Base-by-base conservation (phyloP, 768 basidiomycete species). In the Rhizopogon vesiculosus region DNA sequence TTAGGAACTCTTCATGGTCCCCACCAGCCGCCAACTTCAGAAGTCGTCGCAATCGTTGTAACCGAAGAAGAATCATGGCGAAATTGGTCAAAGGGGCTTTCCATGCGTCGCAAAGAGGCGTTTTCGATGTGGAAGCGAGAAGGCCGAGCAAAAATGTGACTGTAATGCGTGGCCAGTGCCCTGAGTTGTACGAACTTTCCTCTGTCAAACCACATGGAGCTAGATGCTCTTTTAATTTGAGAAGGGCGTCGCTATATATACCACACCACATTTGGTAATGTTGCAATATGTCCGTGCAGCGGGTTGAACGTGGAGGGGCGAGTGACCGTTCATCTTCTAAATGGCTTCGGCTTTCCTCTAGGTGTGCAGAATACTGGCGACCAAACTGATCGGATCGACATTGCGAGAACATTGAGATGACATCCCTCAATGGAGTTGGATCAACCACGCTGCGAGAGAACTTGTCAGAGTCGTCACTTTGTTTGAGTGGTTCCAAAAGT, bases 21-120 rank as follows among this genome's bases (percentile, higher is more conserved):
- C 19, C 44, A 16, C 54, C 50, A 31, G 33, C 16, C 2, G 60
- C 61, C n/a, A 68, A 57, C 7, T 45, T 54, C 42, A 72, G 51
- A 29, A 75, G 53, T 38, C 74, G 69, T 22, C 67, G 68, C n/a
- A 71, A 61, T 38, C 70, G 70, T 54, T 78, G 77, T 38, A 69
- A 61, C 29, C 61, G 58, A 7, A 76, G 57, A 28, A 66, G 56
- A 1, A 62, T 53, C 51, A 64, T 53, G 2, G 64, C 72, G n/a
- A 76, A 60, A 12, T 35, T 25, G 15, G 62, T 60, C 39, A 78
- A 56, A 45, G 46, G 60, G 13, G 55, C 40, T 54, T 56, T 52
- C 76, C 76, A 78, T 13, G 54, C 9, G 13, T 44, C 29, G 2
- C 64, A 45, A 18, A 69, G 51, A 6, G 3, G 7, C 2, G 28